phyloP scores from a whole-genome alignment of 2,329 filamentous ascomycete species.

The Diplodia mutila region DNA sequence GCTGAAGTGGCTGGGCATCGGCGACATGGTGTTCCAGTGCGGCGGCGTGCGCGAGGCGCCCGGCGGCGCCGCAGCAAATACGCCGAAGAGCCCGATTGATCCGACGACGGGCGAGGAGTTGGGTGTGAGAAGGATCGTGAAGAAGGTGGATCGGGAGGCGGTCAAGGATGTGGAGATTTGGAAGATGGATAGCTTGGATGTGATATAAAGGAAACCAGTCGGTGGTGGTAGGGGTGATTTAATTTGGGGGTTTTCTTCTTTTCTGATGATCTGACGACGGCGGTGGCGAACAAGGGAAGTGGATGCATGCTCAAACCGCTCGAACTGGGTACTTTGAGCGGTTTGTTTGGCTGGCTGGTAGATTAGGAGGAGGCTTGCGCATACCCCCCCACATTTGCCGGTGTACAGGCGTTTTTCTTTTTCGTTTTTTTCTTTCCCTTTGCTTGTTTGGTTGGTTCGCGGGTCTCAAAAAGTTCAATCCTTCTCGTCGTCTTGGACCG shows the following conservation, averaged over 20 bases:
- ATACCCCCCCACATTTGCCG: not conserved
- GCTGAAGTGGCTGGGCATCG: constrained; percentile 46
- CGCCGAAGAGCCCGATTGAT: constrained; percentile 34
- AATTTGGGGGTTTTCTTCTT: not conserved
- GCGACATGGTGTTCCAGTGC: constrained; percentile 44
- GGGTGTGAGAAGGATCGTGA: constrained; percentile 34
- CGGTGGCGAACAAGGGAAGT: not conserved
- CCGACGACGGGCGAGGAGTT: constrained; percentile 1
- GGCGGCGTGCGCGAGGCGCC: constrained; percentile 36
- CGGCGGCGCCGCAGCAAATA: not conserved
- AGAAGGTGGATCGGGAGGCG: constrained; percentile 38
- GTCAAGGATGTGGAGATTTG: constrained; percentile 51
- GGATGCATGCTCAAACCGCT: not conserved
- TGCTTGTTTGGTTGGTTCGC: too few relatives aligned
- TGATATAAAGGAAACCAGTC: not conserved
- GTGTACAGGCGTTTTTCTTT: not conserved
- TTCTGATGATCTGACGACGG: not conserved
- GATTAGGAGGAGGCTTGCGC: not conserved
- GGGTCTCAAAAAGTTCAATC: too few relatives aligned
- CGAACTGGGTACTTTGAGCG: not conserved
- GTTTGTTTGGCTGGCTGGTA: not conserved
- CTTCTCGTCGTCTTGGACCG: too few relatives aligned
- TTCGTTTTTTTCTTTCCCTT: too few relatives aligned
- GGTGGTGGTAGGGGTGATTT: not conserved
- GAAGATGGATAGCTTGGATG: constrained; percentile 47